phyloP scores from a whole-genome alignment of 371 early-diverging fungal species.

The Lichtheimia corymbifera region DNA sequence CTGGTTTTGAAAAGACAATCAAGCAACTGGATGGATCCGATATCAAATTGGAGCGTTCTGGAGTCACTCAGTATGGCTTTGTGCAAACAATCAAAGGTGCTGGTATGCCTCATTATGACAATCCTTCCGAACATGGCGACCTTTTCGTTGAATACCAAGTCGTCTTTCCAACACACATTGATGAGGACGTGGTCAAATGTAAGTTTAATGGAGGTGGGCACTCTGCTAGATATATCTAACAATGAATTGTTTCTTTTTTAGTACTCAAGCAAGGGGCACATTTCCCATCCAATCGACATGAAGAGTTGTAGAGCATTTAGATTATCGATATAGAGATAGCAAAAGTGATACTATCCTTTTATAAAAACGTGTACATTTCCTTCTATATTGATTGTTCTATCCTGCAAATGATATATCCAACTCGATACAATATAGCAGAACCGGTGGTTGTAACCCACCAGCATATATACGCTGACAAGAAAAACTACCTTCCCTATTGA shows the following conservation, averaged over 20 bases:
- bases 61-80: conserved; percentile 69
- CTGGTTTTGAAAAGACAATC: conserved; percentile 83
- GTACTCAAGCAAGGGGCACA: conserved; percentile 27
- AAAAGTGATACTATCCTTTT: background rate
- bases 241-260: background rate
- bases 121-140: conserved; percentile 75
- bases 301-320: conserved; percentile 16
- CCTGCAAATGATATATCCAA: no score
- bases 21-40: conserved; percentile 82
- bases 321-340: background rate
- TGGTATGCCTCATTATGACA: conserved; percentile 79
- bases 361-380: background rate
- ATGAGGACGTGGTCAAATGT: conserved; percentile 39
- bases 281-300: conserved; percentile 14
- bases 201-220: conserved; percentile 17
- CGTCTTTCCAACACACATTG: conserved; percentile 75
- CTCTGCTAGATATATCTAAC: background rate
- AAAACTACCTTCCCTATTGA: no score
- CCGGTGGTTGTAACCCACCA: no score
- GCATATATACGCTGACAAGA: no score
- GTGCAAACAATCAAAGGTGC: conserved; percentile 79
- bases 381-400: no score
- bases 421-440: no score
- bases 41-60: conserved; percentile 61
- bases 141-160: conserved; percentile 89